Base-by-base conservation (phyloP, 1,139 yeast species). In the Protomyces arabidopsidicola region DNA sequence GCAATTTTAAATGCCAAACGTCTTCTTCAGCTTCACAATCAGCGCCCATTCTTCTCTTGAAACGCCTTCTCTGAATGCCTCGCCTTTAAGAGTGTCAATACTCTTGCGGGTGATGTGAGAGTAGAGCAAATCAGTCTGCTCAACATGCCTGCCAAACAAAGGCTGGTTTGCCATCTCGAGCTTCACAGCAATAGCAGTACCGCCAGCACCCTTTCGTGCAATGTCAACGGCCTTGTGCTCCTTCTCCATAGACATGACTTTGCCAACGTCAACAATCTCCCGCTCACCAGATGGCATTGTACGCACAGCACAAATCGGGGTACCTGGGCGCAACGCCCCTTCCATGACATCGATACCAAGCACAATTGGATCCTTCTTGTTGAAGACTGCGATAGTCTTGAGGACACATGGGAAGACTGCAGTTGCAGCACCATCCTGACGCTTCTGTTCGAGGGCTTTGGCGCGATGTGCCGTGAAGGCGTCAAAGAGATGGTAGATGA, bases 181-280 rank as follows among this genome's bases (percentile, higher is more conserved):
- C 81, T 98, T 87, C 87, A 93, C 88, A 67, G 99, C 98, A 68
- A 93, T 98, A 83, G 98, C 99, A 38, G 96, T 97, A 69, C 89
- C 84, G 20, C 98, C 88, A 77, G 89, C 96, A 52, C 97, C 97
- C 82, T 89, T 93, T 79, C 90, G 88, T 58, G 91, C 96, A 45
- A 79, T 75, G 63, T 84, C 89, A 45, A 81, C 81, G 45, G 96
- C 79, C 77, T 88, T 89, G 79, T 95, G 98, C 77, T 91, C 93
- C 62, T 93, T 97, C 79, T 93, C 98, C 76, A 93, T 80, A 39
- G 66, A 63, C 34, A 58, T 66, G 38, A 69, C 45, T 80, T 84
- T 58, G 58, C 69, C 63, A 53, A 64, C 35, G 18, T 60, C 64
- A 27, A 88, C 78, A 58, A 81, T 83, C 72, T 86, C 88, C 9